Percentiles rank a stretch among this genome's conserved stretches.
Evolutionary conservation across 179 eudicot genomes (phyloP).

Genomic region (Vitellaria paradoxa): DNA sequence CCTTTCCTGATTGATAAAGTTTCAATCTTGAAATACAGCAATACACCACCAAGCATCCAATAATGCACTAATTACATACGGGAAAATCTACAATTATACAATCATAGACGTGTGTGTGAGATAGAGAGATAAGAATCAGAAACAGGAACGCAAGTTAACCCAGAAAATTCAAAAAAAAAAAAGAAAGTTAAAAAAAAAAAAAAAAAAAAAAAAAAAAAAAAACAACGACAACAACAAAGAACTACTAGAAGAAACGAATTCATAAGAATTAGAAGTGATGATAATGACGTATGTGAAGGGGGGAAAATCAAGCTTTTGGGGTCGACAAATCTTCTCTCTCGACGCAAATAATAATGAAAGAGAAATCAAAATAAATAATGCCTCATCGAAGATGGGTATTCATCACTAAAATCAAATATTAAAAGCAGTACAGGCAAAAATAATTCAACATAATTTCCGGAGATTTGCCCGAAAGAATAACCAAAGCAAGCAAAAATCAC

Average conservation of each 20-base stretch:
- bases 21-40: slow-evolving; percentile 4
- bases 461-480: background rate
- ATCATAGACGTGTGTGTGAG: background rate
- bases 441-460: background rate
- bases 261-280: too few species aligned
- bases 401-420: background rate
- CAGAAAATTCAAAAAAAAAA: too few species aligned
- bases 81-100: background rate
- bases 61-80: background rate
- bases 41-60: slow-evolving; percentile 2
- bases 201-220: too few species aligned
- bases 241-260: background rate
- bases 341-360: background rate
- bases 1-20: background rate
- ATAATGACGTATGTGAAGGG: too few species aligned
- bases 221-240: too few species aligned
- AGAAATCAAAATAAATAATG: background rate
- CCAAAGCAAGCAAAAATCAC: too few species aligned
- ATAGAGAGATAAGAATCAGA: too few species aligned
- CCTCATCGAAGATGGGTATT: background rate
- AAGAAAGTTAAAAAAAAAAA: too few species aligned
- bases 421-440: background rate
- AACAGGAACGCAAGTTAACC: background rate
- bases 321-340: background rate
- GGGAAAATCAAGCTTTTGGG: background rate